A percentile compares a stretch with the other conserved stretches of the same genome.
Evolutionary conservation across 2,329 filamentous ascomycete genomes (phyloP).

Genomic region (Penicillium psychrosexuale): DNA sequence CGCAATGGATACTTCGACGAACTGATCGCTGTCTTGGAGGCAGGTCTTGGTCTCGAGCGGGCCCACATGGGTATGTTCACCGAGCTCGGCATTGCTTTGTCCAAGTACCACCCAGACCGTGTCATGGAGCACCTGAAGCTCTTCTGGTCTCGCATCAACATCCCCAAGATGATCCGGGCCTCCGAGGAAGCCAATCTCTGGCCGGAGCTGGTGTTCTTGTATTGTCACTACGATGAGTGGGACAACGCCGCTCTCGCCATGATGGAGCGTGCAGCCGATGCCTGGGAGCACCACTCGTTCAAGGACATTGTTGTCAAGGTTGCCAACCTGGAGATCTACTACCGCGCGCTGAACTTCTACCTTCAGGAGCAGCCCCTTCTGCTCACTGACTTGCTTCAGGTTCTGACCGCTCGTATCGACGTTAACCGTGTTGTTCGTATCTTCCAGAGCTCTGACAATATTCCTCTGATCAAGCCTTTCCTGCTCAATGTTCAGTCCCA

Average conservation of each 20-base stretch:
- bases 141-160: constrained; percentile 97
- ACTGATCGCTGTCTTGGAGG: constrained; percentile 89
- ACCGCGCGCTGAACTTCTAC: constrained; percentile 94
- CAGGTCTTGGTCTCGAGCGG: constrained; percentile 86
- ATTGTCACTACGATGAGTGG: constrained; percentile 97
- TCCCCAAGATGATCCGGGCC: constrained; percentile 91
- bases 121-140: constrained; percentile 98
- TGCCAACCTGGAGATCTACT: constrained; percentile 98
- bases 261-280: constrained; percentile 95
- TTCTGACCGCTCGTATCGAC: constrained; percentile 87
- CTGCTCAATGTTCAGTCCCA: constrained; percentile 91
- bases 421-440: constrained; percentile 99
- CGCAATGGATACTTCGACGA: constrained; percentile 97
- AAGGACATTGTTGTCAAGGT: constrained; percentile 99
- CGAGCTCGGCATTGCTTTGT: constrained; percentile 82
- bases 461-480: constrained; percentile 98
- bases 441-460: constrained; percentile 97
- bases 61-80: constrained; percentile 98
- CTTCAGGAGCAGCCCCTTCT: constrained; percentile 94
- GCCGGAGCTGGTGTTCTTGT: constrained; percentile 97
- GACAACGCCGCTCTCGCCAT: constrained; percentile 96
- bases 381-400: constrained; percentile 91
- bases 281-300: constrained; percentile 99
- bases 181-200: constrained; percentile 94
- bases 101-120: constrained; percentile 91